Base-by-base conservation (phyloP, 306 rosid genomes). In the Leucaena leucocephala region DNA sequence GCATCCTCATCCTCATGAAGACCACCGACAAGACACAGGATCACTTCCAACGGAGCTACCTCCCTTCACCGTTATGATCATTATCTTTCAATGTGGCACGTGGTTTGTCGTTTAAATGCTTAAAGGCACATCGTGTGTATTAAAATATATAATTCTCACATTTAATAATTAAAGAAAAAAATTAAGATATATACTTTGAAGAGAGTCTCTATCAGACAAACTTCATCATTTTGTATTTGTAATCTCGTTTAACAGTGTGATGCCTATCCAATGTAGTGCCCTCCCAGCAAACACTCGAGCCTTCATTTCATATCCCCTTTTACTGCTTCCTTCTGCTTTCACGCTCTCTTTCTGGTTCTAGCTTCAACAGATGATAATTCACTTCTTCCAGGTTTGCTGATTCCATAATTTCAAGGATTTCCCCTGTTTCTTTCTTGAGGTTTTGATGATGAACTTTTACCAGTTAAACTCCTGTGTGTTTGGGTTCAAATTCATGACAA, bases 331-430 rank as follows among this genome's bases (percentile, higher is more conserved):
- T 8, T 62, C 42, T 33, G 9, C 10, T 13, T 62, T 62, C 40
- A 34, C 19, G n/a, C 42, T 35, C 21, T 63, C 43, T 14, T 6
- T 5, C 21, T 35, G 10, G 38, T 3, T 10, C 39, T 59, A 8
- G 39, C 66, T 10, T 12, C 66, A 22, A 27, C 39, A 6, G 9
- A 54, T 12, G 8, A 55, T 55, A 3, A n/a, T 68, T 67, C 14
- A 43, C 82, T 75, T 54, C 61, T 67, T 76, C 49, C 78, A 78
- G 82, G 87, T 55, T 55, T 55, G 34, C 34, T 55, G 11, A 4
- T 19, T 7, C 0, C 11, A 3, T 19, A 19, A 19, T 19, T 19
- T 19, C 34, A n/a, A 7, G 11, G 34, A 7, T n/a, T 8, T 17
- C 12, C 33, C 12, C 62, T 55, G 27, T 27, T 27, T 27, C 7